Percentiles rank a stretch among this genome's conserved stretches.
Evolutionary conservation across 495 filamentous ascomycete genomes (phyloP).

Genomic region (Staphylotrichum tortipilum): DNA sequence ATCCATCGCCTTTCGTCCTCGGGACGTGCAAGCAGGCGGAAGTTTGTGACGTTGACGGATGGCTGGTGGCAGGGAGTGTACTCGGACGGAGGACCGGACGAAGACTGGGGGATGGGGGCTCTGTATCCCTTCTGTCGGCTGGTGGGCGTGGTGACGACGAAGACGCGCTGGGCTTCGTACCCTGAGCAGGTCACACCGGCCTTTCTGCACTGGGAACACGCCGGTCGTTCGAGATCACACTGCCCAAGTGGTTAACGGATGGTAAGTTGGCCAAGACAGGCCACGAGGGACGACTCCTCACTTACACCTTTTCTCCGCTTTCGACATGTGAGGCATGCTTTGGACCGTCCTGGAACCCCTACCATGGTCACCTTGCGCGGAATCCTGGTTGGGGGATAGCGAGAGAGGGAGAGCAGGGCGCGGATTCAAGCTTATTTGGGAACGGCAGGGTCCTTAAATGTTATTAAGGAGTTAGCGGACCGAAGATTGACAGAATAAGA

Average conservation of each 20-base stretch:
- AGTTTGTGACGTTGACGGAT: background rate
- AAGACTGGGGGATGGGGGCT: background rate
- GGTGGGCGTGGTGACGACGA: slow-evolving; percentile 9
- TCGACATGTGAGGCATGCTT: slow-evolving; percentile 1
- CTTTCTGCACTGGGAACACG: slow-evolving; percentile 3
- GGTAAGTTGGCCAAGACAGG: too few species aligned
- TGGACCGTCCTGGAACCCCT: slow-evolving; percentile 1
- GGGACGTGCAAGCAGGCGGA: background rate
- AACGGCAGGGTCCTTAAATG: background rate
- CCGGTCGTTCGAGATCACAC: slow-evolving; percentile 2
- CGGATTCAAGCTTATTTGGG: background rate
- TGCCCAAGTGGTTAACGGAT: background rate
- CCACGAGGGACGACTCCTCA: too few species aligned
- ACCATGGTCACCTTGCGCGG: too few species aligned
- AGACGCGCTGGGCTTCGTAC: slow-evolving; percentile 1
- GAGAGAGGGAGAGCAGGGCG: background rate
- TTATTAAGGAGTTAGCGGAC: too few species aligned
- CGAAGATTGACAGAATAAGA: too few species aligned
- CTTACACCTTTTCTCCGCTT: slow-evolving; percentile 5
- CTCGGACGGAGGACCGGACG: too few species aligned
- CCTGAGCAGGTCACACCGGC: slow-evolving; percentile 3
- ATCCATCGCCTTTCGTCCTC: slow-evolving; percentile 11
- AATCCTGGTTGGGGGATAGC: too few species aligned
- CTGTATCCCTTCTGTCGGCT: slow-evolving; percentile 3
- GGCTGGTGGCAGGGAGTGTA: too few species aligned